These are phyloP conservation scores for Candida tunisiensis DNA, from an alignment of 1,139 yeast species.

Conservation along the genomic window DNA sequence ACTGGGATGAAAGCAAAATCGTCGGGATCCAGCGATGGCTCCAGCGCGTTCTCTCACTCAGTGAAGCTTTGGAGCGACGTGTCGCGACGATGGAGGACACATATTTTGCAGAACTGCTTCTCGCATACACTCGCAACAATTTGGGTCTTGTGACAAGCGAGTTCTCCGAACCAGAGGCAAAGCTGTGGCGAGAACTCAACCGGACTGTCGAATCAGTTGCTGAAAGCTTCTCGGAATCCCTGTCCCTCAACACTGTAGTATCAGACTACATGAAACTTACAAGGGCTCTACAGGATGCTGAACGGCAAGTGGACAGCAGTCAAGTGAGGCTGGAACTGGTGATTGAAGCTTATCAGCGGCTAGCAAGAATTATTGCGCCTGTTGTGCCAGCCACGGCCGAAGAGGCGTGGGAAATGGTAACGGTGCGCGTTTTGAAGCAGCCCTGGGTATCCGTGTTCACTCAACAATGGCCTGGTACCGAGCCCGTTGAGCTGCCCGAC, in stretches of 20 bases:
- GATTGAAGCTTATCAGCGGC: slow-evolving; percentile 30
- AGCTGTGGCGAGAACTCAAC: background rate
- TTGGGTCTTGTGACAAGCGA: background rate
- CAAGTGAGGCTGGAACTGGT: slow-evolving; percentile 19
- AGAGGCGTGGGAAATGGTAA: slow-evolving; percentile 56
- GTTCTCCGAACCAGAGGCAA: background rate
- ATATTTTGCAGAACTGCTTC: no score
- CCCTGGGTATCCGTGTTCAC: slow-evolving; percentile 37
- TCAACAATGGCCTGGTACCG: slow-evolving; percentile 14
- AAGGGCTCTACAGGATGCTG: slow-evolving; percentile 29
- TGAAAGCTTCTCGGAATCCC: slow-evolving; percentile 21
- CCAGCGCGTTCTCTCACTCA: slow-evolving; percentile 30
- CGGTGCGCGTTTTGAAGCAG: slow-evolving; percentile 11
- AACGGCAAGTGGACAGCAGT: slow-evolving; percentile 17
- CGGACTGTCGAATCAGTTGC: background rate
- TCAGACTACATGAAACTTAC: slow-evolving; percentile 86
- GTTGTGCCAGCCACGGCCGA: slow-evolving; percentile 71
- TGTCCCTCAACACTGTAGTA: slow-evolving; percentile 67
- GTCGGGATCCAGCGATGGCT: slow-evolving; percentile 84
- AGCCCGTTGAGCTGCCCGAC: slow-evolving; percentile 2
- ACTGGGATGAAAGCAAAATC: slow-evolving; percentile 84
- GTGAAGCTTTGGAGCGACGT: slow-evolving; percentile 4
- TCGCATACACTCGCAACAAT: no score
- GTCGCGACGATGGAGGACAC: no score
- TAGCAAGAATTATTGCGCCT: slow-evolving; percentile 48